Percentiles rank a stretch among this genome's conserved stretches.
Evolutionary conservation across 495 filamentous ascomycete genomes (phyloP).

Genomic region (Choiromyces venosus): DNA sequence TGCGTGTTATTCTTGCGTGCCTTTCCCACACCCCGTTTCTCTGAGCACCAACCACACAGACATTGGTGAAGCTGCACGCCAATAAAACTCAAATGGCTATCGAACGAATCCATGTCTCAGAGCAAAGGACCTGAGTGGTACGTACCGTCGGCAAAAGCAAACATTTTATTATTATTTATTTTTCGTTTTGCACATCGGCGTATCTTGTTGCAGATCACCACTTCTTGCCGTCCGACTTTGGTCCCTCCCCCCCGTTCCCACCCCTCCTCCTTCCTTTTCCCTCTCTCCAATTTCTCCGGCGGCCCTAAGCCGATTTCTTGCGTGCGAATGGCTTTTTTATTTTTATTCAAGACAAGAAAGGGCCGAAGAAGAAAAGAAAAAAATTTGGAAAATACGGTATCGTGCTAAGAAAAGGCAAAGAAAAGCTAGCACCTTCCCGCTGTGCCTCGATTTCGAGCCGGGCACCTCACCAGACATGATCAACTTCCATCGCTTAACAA

Average conservation of each 20-base stretch:
- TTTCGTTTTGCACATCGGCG: slow-evolving; percentile 32
- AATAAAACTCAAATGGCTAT: slow-evolving; percentile 32
- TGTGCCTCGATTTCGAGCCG: slow-evolving; percentile 28
- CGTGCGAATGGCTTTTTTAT: background rate
- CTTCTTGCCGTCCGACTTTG: too few relatives aligned
- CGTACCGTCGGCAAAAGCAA: slow-evolving; percentile 15
- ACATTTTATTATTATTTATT: slow-evolving; percentile 9
- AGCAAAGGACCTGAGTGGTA: slow-evolving; percentile 18
- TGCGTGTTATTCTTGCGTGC: slow-evolving; percentile 25
- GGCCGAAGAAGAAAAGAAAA: slow-evolving; percentile 13
- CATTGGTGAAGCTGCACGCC: slow-evolving; percentile 29
- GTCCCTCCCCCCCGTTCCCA: slow-evolving; percentile 10
- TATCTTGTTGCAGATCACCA: slow-evolving; percentile 33
- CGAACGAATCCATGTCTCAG: slow-evolving; percentile 32
- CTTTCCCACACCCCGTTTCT: slow-evolving; percentile 32
- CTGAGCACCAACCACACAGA: slow-evolving; percentile 23
- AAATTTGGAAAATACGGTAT: slow-evolving; percentile 10
- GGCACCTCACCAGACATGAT: slow-evolving; percentile 31
- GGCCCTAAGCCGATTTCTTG: background rate
- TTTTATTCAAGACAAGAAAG: slow-evolving; percentile 3
- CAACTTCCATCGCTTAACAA: slow-evolving; percentile 30
- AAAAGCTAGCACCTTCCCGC: background rate
- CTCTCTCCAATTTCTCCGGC: slow-evolving; percentile 7
- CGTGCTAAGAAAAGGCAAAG: slow-evolving; percentile 6
- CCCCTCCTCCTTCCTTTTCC: slow-evolving; percentile 7